These are phyloP conservation scores for Periglandula ipomoeae DNA, from an alignment of 2,329 filamentous ascomycete genomes.

Conservation along the genomic window DNA sequence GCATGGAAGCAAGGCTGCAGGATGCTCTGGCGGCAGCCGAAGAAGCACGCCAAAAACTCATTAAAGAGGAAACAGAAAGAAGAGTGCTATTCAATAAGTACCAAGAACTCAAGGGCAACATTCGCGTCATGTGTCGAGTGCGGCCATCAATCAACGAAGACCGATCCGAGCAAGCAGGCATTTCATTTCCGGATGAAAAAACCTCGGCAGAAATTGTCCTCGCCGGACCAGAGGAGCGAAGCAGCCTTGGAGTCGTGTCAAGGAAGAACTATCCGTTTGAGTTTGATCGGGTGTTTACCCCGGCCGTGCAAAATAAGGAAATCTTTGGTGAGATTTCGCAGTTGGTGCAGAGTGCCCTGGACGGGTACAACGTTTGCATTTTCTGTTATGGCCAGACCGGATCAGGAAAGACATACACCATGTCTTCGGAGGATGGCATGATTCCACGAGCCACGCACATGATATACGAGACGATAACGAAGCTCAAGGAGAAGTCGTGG, in stretches of 20 bases:
- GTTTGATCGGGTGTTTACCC: constrained; percentile 88
- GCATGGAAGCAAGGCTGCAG: constrained; percentile 70
- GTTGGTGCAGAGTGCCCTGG: constrained; percentile 88
- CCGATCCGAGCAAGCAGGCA: constrained; percentile 60
- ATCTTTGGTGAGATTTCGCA: constrained; percentile 96
- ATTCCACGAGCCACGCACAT: constrained; percentile 88
- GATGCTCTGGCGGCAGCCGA: constrained; percentile 64
- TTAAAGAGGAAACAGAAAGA: constrained; percentile 83
- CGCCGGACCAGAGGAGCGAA: constrained; percentile 74
- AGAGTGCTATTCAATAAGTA: constrained; percentile 95
- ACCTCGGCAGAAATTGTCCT: constrained; percentile 84
- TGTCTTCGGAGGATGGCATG: constrained; percentile 88
- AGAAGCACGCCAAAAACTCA: constrained; percentile 68
- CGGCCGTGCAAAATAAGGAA: constrained; percentile 66
- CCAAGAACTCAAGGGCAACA: constrained; percentile 95
- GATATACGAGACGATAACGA: constrained; percentile 81
- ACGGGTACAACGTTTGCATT: constrained; percentile 98
- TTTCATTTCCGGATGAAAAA: constrained; percentile 72
- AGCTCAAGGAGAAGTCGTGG: constrained; percentile 87
- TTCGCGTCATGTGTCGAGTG: constrained; percentile 94
- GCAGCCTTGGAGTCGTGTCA: constrained; percentile 64
- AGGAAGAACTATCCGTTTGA: constrained; percentile 78
- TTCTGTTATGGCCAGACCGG: constrained; percentile 98
- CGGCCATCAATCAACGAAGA: constrained; percentile 56
- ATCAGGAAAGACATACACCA: constrained; percentile 93